Evolutionary conservation across 805 yeast species (phyloP).

Genomic region (Zygotorulaspora chibaensis): DNA sequence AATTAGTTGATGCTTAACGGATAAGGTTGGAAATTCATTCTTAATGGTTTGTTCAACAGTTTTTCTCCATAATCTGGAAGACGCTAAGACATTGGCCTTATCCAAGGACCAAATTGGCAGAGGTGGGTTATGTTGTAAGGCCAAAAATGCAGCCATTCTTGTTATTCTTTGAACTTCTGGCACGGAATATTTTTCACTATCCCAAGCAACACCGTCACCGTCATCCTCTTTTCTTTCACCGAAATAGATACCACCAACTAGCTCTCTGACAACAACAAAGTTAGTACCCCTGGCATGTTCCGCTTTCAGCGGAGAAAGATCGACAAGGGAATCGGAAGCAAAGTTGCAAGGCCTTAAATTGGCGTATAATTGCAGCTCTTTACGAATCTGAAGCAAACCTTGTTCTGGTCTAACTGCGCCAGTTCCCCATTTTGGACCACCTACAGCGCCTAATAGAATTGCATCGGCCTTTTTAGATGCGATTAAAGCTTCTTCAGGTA

Average conservation of each 20-base stretch:
- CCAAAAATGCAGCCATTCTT: constrained; percentile 97
- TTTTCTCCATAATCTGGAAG: constrained; percentile 94
- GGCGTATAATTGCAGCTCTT: constrained; percentile 90
- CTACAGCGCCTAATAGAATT: constrained; percentile 95
- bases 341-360: constrained; percentile 96
- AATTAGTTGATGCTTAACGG: constrained; percentile 87
- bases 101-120: constrained; percentile 93
- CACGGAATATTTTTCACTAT: constrained; percentile 87
- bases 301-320: constrained; percentile 81
- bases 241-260: constrained; percentile 97
- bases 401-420: constrained; percentile 96
- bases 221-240: constrained; percentile 94
- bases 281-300: constrained; percentile 87
- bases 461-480: constrained; percentile 89
- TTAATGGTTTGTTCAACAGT: constrained; percentile 81
- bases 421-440: constrained; percentile 99
- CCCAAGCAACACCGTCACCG: constrained; percentile 83
- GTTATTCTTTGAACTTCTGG: constrained; percentile 93
- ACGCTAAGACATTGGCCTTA: constrained; percentile 95
- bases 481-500: constrained; percentile 77
- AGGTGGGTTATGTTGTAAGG: constrained; percentile 90
- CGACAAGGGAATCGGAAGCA: constrained; percentile 76
- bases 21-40: constrained; percentile 86
- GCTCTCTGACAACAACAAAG: constrained; percentile 89
- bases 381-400: constrained; percentile 89